Base-by-base conservation (phyloP, 805 yeast genomes). In the Lipomyces starkeyi region DNA sequence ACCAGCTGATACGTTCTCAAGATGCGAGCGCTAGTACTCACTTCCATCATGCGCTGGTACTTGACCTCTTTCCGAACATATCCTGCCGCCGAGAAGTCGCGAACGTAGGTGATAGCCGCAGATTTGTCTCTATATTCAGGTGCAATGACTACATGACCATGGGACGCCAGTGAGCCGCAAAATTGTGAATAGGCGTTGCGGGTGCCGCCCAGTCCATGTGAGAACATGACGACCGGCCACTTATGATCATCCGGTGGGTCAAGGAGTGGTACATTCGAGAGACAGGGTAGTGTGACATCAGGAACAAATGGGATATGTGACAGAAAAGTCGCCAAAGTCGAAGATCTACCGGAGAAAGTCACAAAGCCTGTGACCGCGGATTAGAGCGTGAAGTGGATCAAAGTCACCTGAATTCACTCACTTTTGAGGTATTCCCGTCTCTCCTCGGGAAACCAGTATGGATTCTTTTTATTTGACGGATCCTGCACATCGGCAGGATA, bases 21-120 rank as follows among this genome's bases (percentile, higher is more conserved):
- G 9, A 61, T 56, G 2, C 73, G 62, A 3, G 74, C 65, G 5
- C 37, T 58, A 54, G 71, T 73, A 64, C 62, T 71, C n/a, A 72
- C 62, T 34, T 62, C 71, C 61, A 61, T 66, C 63, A 71, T 64
- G 9, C 73, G 62, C 25, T 40, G 49, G 20, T 64, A 73, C 11
- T 58, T 35, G n/a, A 73, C 60, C 62, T 58, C 65, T 17, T 59
- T 61, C 27, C 52, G 58, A 27, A 32, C 47, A 7, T 7, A n/a
- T 25, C 88, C 88, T 72, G 83, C 85, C 65, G 94, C 84, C 62
- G 92, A 83, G 70, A 91, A 81, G 69, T 83, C 84, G 81, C 95
- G 89, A 60, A 91, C 88, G 77, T 93, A 93, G 61, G 85, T 87
- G 73, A 93, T 84, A 7, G 97, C 84, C 71, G 91, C 91, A 59